Evolutionary conservation across 495 filamentous ascomycete species (phyloP).

Genomic region (Letharia columbiana): DNA sequence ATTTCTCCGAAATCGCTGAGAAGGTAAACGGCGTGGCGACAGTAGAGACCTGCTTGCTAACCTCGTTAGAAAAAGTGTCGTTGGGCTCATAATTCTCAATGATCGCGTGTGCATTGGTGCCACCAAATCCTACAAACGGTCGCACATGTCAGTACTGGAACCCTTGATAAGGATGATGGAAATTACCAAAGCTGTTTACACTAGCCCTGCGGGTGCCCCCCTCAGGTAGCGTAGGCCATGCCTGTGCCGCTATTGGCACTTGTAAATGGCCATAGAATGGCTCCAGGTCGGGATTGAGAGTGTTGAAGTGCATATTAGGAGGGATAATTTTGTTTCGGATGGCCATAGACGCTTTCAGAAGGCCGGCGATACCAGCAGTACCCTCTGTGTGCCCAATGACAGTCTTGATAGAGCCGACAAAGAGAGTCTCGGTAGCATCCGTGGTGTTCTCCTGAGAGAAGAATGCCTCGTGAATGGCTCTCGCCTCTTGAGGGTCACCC

Average conservation of each 20-base stretch:
- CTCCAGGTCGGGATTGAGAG: conserved; percentile 39
- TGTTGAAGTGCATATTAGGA: conserved; percentile 48
- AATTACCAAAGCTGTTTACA: conserved; percentile 28
- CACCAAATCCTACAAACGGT: conserved; percentile 22
- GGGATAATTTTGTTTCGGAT: conserved; percentile 46
- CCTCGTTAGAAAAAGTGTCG: neutral
- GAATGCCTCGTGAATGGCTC: conserved; percentile 25
- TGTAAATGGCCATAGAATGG: conserved; percentile 16
- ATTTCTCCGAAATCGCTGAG: conserved; percentile 3
- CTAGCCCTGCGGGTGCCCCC: conserved; percentile 21
- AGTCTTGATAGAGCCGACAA: conserved; percentile 35
- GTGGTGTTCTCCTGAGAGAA: neutral
- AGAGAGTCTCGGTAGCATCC: conserved; percentile 28
- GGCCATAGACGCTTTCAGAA: conserved; percentile 34
- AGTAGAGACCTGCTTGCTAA: neutral
- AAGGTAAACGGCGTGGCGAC: neutral
- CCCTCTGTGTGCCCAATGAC: conserved; percentile 46
- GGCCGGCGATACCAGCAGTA: conserved; percentile 28
- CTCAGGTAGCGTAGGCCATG: conserved; percentile 23
- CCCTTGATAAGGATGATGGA: neutral
- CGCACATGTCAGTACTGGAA: neutral
- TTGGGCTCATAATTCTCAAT: conserved; percentile 22
- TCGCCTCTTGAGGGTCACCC: conserved; percentile 38
- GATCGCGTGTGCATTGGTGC: conserved; percentile 29
- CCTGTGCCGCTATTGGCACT: conserved; percentile 8